Base-by-base conservation (phyloP, 1,284 basidiomycete species). In the Leucoagaricus sp. region DNA sequence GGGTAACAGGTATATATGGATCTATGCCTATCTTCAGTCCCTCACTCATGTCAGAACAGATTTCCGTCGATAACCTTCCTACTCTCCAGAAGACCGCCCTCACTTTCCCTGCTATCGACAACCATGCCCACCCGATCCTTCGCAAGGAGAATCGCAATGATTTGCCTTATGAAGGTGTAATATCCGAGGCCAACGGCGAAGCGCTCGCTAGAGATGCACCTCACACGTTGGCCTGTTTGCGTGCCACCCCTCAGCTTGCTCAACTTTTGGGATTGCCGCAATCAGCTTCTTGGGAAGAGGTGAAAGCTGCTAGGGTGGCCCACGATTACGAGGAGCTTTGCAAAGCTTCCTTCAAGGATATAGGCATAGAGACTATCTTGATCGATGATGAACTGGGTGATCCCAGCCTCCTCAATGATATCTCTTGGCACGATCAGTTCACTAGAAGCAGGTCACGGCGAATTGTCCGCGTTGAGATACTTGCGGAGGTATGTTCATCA, bases 101-200 rank as follows among this genome's bases (percentile, higher is more conserved):
- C 34, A 65, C 60, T 1, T 74, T 74, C 44, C 76, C 74, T 33
- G 73, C 74, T 0, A 87, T 89, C 64, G 89, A 91, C 71, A 90
- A 90, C 64, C 89, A 91, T 65, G 85, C 88, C 0, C 89, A 91
- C 65, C 86, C 88, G 1, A 73, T 91, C 25, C 74, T 91, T 33
- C 71, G 74, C 25, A 73, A 71, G 10, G 69, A 72, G 23, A 65
- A 81, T 51, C 78, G 82, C 25, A 63, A 78, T 44, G 65, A 65
- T 1, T 65, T 86, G 9, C 76, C 82, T 0, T 81, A 89, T 58
- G 84, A 90, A 58, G 82, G 81, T 0, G 64, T 88, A 45, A 70
- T 87, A 44, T 86, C 86, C 3, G 89, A 90, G 67, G 87, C 87
- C 4, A 65, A 70, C 21, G 83, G 79, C 1, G 67, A 75, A 8